Evolutionary conservation across 306 rosid species (phyloP), one percentile per base, ranked within the genome.

Genomic region (Herpetospermum pedunculosum): DNA sequence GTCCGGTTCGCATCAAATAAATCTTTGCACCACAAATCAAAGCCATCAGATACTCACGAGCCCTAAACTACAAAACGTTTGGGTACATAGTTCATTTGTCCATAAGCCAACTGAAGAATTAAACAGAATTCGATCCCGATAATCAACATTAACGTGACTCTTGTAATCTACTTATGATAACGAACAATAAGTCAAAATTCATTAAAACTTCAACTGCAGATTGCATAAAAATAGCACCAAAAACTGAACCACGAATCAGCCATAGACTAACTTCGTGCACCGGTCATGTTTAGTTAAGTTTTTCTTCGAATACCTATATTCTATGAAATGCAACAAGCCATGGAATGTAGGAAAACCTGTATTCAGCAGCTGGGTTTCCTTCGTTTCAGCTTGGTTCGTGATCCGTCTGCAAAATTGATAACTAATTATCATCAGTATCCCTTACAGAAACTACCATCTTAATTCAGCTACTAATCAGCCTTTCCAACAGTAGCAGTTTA

Each of bases 381-480:
- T 78, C 63, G 79, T 49, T 23, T 28, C 49, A 58, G 77, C 82
- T 38, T 70, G 78, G 40, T 68, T 55, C 4, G 77, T 60, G 34
- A 67, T 73, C 40, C 74, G 82, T 77, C 96, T 92, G 90, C 83
- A 77, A 59, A 85, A 78, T 30, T 74, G 19, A 70, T 2, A 81
- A 76, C 58, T 29, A 68, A 30, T 55, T 18, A 37, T 32, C 50
- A 37, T 32, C 50, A 67, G 40, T 16, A 21, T 34, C 38, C 34
- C n/a, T 70, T 2, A 7, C 15, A 76, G 38, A 67, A 69, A 25
- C 37, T 68, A 25, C 53, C 54, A 32, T 62, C 26, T 16, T 62
- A 18, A 16, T n/a, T n/a, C n/a, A n/a, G n/a, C n/a, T n/a, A n/a
- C 41, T 18, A 3, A 18, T 9, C 43, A 16, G 21, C 6, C 44